A percentile compares a stretch with the other conserved stretches of the same genome.
Evolutionary conservation across 306 rosid species (phyloP).

Genomic region (Comarum palustre): DNA sequence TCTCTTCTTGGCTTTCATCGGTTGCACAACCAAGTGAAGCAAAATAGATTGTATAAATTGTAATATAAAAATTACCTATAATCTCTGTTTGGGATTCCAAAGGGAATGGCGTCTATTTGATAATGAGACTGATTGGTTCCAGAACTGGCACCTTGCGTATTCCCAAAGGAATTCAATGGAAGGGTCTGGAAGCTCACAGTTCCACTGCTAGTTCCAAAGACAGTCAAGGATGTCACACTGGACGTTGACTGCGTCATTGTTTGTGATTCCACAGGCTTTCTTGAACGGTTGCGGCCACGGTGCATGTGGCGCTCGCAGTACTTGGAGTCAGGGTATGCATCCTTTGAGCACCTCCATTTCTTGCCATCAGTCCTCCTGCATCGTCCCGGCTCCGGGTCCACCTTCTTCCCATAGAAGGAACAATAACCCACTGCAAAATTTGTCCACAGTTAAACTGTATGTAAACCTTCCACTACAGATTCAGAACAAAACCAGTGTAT

Average conservation of each 20-base stretch:
- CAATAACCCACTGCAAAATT: slow-evolving; percentile 60
- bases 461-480: neutral
- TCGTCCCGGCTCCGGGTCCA: slow-evolving; percentile 91
- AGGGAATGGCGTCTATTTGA: slow-evolving; percentile 56
- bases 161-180: slow-evolving; percentile 56
- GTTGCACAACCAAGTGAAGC: neutral
- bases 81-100: slow-evolving; percentile 61
- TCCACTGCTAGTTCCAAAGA: slow-evolving; percentile 35
- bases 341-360: slow-evolving; percentile 86
- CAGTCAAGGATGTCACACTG: slow-evolving; percentile 53
- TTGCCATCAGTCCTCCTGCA: slow-evolving; percentile 92
- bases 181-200: slow-evolving; percentile 53
- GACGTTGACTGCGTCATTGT: slow-evolving; percentile 51
- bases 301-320: slow-evolving; percentile 96
- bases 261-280: slow-evolving; percentile 99
- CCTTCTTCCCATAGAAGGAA: slow-evolving; percentile 78
- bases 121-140: slow-evolving; percentile 45
- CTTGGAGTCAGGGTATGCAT: slow-evolving; percentile 81
- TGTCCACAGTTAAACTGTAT: neutral
- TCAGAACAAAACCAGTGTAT: neutral
- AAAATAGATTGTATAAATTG: slow-evolving; percentile 18
- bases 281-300: slow-evolving; percentile 96
- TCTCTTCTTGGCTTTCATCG: neutral
- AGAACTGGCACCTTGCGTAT: slow-evolving; percentile 47
- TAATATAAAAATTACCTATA: slow-evolving; percentile 44